phyloP scores from a whole-genome alignment of 2,329 filamentous ascomycete species.

The Sodiomyces alkalinus region DNA sequence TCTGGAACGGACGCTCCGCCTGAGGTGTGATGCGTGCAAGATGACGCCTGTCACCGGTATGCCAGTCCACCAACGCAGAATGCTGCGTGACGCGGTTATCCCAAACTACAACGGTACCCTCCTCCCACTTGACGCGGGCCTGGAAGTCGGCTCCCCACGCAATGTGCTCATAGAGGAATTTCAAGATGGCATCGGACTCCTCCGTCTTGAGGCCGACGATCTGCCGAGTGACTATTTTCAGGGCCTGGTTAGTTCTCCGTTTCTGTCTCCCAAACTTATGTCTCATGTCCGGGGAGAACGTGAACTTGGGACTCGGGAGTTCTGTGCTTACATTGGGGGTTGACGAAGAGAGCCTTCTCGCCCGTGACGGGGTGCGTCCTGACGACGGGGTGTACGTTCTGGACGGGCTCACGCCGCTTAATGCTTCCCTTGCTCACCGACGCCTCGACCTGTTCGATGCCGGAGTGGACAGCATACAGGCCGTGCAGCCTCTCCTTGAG shows the following conservation, averaged over 20 bases:
- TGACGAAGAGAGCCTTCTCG: conserved; percentile 21
- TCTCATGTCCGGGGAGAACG: conserved; percentile 74
- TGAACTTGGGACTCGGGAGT: conserved; percentile 33
- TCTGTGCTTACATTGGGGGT: conserved; percentile 3
- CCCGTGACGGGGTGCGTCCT: conserved; percentile 27
- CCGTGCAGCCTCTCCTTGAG: conserved; percentile 67
- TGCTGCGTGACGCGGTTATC: conserved; percentile 72
- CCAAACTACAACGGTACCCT: conserved; percentile 73
- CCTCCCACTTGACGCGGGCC: conserved; percentile 60
- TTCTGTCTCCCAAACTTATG: too few relatives aligned
- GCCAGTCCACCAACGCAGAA: conserved; percentile 70
- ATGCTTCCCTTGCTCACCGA: conserved; percentile 53
- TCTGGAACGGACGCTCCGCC: conserved; percentile 65
- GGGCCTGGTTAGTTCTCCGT: too few relatives aligned
- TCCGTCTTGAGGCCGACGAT: conserved; percentile 67
- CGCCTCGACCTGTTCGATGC: conserved; percentile 62
- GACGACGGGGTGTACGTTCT: conserved; percentile 27
- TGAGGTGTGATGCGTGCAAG: conserved; percentile 71
- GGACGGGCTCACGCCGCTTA: conserved; percentile 38
- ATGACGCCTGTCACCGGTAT: conserved; percentile 62
- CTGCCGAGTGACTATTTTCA: conserved; percentile 70
- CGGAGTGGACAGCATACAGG: conserved; percentile 67
- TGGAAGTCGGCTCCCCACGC: conserved; percentile 60
- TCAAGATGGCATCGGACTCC: conserved; percentile 56
- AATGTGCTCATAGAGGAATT: conserved; percentile 65